phyloP scores from a whole-genome alignment of 176 grass and related monocot genomes.

The Triticum turgidum region DNA sequence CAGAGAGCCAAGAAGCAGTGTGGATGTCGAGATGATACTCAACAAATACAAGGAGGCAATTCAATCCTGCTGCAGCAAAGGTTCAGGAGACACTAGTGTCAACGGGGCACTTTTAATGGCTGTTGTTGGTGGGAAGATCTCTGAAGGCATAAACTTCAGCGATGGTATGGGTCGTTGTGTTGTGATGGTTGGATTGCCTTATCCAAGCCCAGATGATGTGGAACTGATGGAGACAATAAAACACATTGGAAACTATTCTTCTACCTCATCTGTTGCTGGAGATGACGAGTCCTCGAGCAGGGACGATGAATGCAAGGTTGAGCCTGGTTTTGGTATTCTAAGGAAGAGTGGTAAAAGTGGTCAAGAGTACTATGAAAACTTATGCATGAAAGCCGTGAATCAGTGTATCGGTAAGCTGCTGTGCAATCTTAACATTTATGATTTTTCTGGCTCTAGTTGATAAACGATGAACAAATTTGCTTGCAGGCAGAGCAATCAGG shows the following conservation, averaged over 20 bases:
- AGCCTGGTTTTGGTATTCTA: conserved; percentile 68
- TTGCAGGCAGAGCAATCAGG: conserved; percentile 93
- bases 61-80: no score
- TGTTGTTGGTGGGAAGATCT: no score
- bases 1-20: no score
- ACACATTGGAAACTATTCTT: conserved; percentile 70
- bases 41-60: no score
- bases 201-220: conserved; percentile 85
- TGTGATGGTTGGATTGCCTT: conserved; percentile 95
- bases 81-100: no score
- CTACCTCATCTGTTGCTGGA: conserved; percentile 10
- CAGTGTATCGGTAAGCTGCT: conserved; percentile 78
- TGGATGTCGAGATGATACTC: no score
- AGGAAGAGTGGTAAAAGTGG: conserved; percentile 67
- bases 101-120: no score
- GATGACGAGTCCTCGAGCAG: conserved; percentile 22
- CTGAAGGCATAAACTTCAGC: background rate
- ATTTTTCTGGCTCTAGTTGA: conserved; percentile 6
- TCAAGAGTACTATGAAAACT: conserved; percentile 91
- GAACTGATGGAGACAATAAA: conserved; percentile 91
- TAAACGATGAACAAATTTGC: conserved; percentile 19
- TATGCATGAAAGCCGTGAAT: conserved; percentile 98
- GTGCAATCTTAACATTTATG: background rate
- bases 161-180: conserved; percentile 95
- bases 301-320: conserved; percentile 49